Base-by-base conservation (phyloP, 495 filamentous ascomycete species). In the Neurospora hispaniola region DNA sequence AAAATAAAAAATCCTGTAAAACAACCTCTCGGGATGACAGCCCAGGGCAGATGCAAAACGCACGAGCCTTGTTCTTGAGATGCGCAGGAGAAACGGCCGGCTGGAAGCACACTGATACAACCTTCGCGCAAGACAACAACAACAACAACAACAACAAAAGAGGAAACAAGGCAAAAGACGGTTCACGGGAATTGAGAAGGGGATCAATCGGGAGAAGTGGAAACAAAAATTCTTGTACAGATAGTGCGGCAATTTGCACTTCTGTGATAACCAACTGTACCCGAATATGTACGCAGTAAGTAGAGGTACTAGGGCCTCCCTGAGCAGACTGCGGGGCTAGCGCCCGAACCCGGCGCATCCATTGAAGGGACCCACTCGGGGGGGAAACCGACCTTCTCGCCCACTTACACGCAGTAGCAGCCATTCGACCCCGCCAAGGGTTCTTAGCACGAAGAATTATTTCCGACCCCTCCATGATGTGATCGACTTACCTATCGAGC, bases 311-410 rank as follows among this genome's bases (percentile, higher is more conserved):
- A 59, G 23, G 48, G 48, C 48, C 11, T 59, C 48, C 48, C 12
- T 59, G 23, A 12, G 54, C 54, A 66, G n/a, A 66, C 38, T 74
- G 74, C 74, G 72, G 70, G 66, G 70, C 70, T 62, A 69, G 35
- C 16, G 70, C 70, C 75, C 73, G 75, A 76, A 74, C 73, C 27
- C 75, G 73, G 74, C 72, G 42, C 72, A 42, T 31, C 27, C 27
- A 31, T 70, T 74, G 54, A 62, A 18, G 27, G 54, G 54, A 27
- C 54, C 54, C 54, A 62, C 54, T 35, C 11, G 46, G 54, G 54
- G 31, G 54, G 20, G 27, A 31, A 31, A 31, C 2, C 27, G 27
- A 54, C 20, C 46, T 54, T 54, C 46, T 59, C 48, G 48, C 23
- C 5, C 35, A 38, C 35, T 38, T 38, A 4, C 35, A 38, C 35